Evolutionary conservation across 2,329 filamentous ascomycete species (phyloP), one percentile per base, ranked within the genome.

Genomic region (Pseudonectria buxi): DNA sequence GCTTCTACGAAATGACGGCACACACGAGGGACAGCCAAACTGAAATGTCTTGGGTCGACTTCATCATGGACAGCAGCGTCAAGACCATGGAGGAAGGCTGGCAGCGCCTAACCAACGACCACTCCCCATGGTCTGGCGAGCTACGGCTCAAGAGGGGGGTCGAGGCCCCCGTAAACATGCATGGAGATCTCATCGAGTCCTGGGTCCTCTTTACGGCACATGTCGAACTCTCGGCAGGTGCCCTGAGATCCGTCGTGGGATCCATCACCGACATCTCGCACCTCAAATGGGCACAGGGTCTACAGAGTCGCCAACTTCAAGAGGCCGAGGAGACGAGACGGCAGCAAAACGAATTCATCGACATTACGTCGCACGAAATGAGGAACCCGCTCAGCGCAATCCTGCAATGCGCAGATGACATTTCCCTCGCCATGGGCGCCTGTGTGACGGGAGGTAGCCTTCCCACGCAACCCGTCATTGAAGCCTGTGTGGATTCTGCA

Each of bases 361-460:
- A 86, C 53, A 85, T 85, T 56, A 74, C 71, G 1, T 75, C 73
- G 3, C 80, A 83, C 48, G 80, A 83, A 52, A 79, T 83, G 72
- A 69, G 81, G 4, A 86, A 86, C 43, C 81, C 82, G 0, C 60
- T 86, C 9, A 78, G 73, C 25, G 81, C 81, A 0, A 85, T 86
- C 11, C 59, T 86, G 14, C 81, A 85, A 50, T 85, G 80, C 49
- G 78, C 79, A 1, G 82, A 86, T 43, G 78, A 81, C 33, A 82
- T 86, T 11, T 67, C 69, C 3, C 64, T 63, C 1, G 67, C 65
- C 1, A 57, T 72, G 7, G 52, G 32, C 14, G 15, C 29, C 0
- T 34, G 33, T 0, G 28, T 14, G 3, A 12, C 15, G 3, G 30
- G 24, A 0, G 30, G 15, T 0, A 30, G 15, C 0, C 2, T 26